phyloP scores from a whole-genome alignment of 1,284 basidiomycete genomes.

The Bondarzewia mesenterica region DNA sequence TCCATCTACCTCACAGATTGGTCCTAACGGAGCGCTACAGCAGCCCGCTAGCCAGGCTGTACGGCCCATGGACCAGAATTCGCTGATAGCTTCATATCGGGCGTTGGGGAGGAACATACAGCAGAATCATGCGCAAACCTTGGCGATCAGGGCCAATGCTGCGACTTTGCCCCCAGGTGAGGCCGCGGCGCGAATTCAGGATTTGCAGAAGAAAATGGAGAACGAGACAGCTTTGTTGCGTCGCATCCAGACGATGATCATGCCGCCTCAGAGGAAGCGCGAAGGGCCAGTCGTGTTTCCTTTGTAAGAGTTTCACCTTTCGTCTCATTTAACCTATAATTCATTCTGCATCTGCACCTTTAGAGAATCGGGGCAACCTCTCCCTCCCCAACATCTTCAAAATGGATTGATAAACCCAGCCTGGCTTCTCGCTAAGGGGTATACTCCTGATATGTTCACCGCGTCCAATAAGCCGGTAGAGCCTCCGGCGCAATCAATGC shows the following conservation, averaged over 20 bases:
- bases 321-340: neutral
- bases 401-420: slow-evolving; percentile 6
- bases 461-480: neutral
- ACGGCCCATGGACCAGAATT: too few species aligned
- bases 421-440: slow-evolving; percentile 2
- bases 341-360: neutral
- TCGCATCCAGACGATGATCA: neutral
- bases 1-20: neutral
- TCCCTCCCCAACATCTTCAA: slow-evolving; percentile 2
- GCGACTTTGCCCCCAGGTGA: too few species aligned
- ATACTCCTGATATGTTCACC: neutral
- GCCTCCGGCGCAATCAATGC: neutral
- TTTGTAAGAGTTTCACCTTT: too few species aligned
- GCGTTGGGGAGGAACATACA: too few species aligned
- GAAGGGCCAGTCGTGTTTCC: too few species aligned
- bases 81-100: too few species aligned
- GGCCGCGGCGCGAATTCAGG: neutral
- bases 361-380: neutral
- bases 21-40: neutral
- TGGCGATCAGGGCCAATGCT: too few species aligned
- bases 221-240: neutral
- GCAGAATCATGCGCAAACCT: too few species aligned
- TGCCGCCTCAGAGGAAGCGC: too few species aligned
- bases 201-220: neutral
- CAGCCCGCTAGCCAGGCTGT: too few species aligned